phyloP scores from a whole-genome alignment of 257 asterid genomes.

The Leonotis leonurus region DNA sequence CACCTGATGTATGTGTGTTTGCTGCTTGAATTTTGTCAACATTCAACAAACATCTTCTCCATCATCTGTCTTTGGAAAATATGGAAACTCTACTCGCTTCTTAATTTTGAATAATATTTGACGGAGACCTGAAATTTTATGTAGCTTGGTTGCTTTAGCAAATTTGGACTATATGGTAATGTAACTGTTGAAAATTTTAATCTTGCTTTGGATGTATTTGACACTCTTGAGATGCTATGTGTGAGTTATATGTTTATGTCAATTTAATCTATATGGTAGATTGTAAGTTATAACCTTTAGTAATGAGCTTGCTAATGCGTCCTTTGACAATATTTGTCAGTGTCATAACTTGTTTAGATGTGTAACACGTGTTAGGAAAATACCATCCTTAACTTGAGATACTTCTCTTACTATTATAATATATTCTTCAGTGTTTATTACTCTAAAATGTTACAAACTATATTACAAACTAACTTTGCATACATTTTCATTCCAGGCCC shows the following conservation, averaged over 20 bases:
- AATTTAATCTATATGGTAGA: background rate
- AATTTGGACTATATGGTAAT: background rate
- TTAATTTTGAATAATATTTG: background rate
- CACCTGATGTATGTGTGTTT: background rate
- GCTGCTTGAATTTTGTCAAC: background rate
- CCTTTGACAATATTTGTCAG: background rate
- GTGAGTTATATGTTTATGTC: background rate
- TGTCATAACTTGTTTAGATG: background rate
- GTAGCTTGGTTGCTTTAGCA: background rate
- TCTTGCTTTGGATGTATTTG: background rate
- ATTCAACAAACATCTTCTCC: background rate
- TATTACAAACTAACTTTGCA: conserved; percentile 1
- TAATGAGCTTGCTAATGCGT: background rate
- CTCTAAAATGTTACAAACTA: background rate
- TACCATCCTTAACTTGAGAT: background rate
- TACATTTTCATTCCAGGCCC: conserved; percentile 39
- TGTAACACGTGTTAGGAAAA: background rate
- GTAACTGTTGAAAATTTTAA: background rate
- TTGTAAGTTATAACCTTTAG: background rate
- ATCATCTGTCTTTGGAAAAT: background rate
- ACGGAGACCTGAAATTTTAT: background rate
- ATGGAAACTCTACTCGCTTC: background rate
- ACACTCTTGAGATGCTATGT: background rate
- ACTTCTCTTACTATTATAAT: background rate
- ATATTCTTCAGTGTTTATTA: background rate